Base-by-base conservation (phyloP, 768 basidiomycete species). In the Hysterangium stoloniferum region DNA sequence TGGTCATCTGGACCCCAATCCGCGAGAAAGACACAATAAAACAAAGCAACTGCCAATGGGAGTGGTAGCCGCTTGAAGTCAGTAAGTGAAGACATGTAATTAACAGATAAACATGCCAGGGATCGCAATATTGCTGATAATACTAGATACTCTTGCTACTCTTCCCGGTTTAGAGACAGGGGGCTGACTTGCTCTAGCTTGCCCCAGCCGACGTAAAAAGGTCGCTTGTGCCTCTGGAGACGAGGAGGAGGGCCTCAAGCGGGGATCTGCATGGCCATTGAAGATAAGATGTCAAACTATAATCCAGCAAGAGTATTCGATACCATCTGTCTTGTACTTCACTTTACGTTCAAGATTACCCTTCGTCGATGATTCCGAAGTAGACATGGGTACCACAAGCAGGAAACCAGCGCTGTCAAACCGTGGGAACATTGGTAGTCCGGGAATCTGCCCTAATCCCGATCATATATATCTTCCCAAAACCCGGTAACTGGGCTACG, bases 1-100 rank as follows among this genome's bases (percentile, higher is more conserved):
- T 51, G 49, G 12, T 51, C 38, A 19, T 42, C 28, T 27, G 49
- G 49, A 17, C 49, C 49, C 49, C 49, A 51, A 19, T 51, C 49
- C 4, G 43, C 49, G 20, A 51, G 43, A 17, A 51, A 51, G 12
- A 51, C 43, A 34, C 38, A 40, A 27, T 51, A 51, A 11, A 51
- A 15, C 7, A 51, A 9, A 12, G 35, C 40, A 28, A 40, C 49
- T 51, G 19, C 11, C 12, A 40, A 27, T 11, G 28, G 9, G 9
- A 19, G 28, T 12, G 12, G 9, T 41, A 1, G 11, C 27, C 17
- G 34, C 35, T 40, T n/a, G 48, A 36, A 19, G 22, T 20, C 19
- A 19, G 29, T 8, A 31, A 17, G 11, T 33, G 8, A 43, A 27
- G 13, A 25, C 13, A 42, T 9, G 32, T n/a, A n/a, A 12, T 29